Evolutionary conservation across 1,284 basidiomycete genomes (phyloP).

Genomic region (Fomitiporia mediterranea): DNA sequence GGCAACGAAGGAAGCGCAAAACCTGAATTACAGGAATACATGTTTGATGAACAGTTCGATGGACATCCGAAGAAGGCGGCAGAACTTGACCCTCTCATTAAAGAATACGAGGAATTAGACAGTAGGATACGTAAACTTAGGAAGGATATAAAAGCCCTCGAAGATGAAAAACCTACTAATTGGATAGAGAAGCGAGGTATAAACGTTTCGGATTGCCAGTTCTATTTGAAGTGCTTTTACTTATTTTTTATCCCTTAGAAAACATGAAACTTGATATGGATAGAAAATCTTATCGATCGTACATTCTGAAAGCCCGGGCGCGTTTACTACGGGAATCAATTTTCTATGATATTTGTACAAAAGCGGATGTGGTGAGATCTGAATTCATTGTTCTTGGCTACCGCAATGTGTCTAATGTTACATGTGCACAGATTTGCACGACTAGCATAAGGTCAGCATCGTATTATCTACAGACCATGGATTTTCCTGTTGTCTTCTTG

Average conservation of each 20-base stretch:
- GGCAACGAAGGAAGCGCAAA: constrained; percentile 65
- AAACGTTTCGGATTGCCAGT: constrained; percentile 5
- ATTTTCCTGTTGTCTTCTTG: constrained; percentile 91
- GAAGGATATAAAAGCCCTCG: neutral
- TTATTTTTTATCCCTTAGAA: neutral
- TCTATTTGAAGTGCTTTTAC: no score
- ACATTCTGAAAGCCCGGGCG: constrained; percentile 35
- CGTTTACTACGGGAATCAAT: constrained; percentile 51
- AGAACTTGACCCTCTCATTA: constrained; percentile 37
- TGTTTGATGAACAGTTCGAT: constrained; percentile 65
- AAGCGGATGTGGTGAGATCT: constrained; percentile 69
- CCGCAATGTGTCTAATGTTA: constrained; percentile 6
- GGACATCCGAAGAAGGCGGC: constrained; percentile 50
- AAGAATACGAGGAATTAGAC: constrained; percentile 30
- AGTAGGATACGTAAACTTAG: constrained; percentile 24
- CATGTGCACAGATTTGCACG: constrained; percentile 64
- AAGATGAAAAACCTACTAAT: neutral
- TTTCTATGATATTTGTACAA: constrained; percentile 52
- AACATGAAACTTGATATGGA: constrained; percentile 12
- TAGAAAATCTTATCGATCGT: constrained; percentile 1
- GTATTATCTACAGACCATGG: constrained; percentile 54
- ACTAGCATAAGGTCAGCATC: constrained; percentile 76
- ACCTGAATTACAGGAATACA: constrained; percentile 50
- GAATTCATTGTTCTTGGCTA: neutral
- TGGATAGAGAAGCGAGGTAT: constrained; percentile 28